A percentile compares a stretch with the other conserved stretches of the same genome.
Conservation (phyloP, 2,329 filamentous ascomycete genomes). For the Dactylellina sp. region DNA sequence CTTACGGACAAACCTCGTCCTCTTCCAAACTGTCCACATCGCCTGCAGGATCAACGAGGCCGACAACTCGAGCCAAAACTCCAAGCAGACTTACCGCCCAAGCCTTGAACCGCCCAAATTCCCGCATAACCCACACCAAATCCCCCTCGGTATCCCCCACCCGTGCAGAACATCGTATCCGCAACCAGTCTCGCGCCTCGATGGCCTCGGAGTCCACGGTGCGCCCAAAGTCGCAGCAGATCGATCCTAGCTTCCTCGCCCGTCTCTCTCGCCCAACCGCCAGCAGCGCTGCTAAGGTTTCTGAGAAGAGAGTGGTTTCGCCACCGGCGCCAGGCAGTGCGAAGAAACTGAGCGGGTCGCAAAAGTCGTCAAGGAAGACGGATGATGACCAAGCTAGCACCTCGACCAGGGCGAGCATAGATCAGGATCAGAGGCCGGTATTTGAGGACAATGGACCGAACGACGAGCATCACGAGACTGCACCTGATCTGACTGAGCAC, state of each 20-base stretch:
- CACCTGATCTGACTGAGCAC: slow-evolving; percentile 47
- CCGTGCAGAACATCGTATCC: slow-evolving; percentile 40
- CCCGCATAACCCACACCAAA: slow-evolving; percentile 41
- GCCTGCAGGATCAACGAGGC: slow-evolving; percentile 5
- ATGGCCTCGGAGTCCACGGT: slow-evolving; percentile 54
- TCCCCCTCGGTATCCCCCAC: slow-evolving; percentile 50
- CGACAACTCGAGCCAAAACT: slow-evolving; percentile 40
- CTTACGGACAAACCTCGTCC: slow-evolving; percentile 35
- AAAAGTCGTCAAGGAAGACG: slow-evolving; percentile 46
- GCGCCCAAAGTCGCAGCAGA: slow-evolving; percentile 48
- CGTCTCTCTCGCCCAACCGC: slow-evolving; percentile 47
- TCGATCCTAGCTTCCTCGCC: slow-evolving; percentile 51
- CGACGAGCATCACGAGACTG: slow-evolving; percentile 43
- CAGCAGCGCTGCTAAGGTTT: slow-evolving; percentile 50
- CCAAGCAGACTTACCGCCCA: slow-evolving; percentile 36
- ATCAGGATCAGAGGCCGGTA: slow-evolving; percentile 29
- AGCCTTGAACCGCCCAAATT: slow-evolving; percentile 21
- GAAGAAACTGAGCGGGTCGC: slow-evolving; percentile 30
- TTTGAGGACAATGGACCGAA: slow-evolving; percentile 53
- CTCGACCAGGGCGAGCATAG: slow-evolving; percentile 33
- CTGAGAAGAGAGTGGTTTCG: slow-evolving; percentile 48
- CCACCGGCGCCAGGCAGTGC: slow-evolving; percentile 28
- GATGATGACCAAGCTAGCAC: slow-evolving; percentile 49
- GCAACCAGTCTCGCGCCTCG: slow-evolving; percentile 43
- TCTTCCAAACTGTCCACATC: slow-evolving; percentile 29